Percentiles rank a stretch among this genome's conserved stretches.
Conservation (phyloP, 2,329 filamentous ascomycete species). For the Lanzia echinophila region DNA sequence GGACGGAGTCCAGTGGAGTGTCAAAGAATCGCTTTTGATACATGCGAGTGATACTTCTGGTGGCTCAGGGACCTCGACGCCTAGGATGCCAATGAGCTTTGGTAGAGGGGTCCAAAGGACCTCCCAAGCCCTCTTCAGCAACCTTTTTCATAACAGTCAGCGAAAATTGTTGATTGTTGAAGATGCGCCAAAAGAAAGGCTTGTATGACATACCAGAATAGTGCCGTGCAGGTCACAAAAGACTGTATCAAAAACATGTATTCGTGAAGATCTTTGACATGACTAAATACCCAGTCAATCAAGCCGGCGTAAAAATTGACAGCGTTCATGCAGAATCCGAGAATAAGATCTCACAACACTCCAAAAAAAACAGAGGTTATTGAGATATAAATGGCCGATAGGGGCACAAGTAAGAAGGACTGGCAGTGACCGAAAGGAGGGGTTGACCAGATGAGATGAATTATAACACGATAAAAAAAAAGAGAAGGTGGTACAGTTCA, state of each 20-base stretch:
- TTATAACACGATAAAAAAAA: not conserved
- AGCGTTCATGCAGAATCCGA: slow-evolving; percentile 30
- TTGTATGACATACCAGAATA: slow-evolving; percentile 24
- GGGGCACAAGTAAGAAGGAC: not conserved
- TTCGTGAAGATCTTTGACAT: slow-evolving; percentile 25
- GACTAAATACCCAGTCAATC: slow-evolving; percentile 28
- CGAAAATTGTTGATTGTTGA: not conserved
- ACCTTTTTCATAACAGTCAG: slow-evolving; percentile 44
- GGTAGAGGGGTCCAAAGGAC: slow-evolving; percentile 88
- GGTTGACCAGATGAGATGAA: not conserved
- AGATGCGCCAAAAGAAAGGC: not conserved
- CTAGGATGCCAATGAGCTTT: slow-evolving; percentile 82
- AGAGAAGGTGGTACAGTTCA: too few relatives aligned
- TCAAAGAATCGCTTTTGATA: slow-evolving; percentile 79
- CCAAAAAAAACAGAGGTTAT: slow-evolving; percentile 5
- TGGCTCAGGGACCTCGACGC: slow-evolving; percentile 85
- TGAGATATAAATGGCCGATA: not conserved
- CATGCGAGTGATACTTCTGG: slow-evolving; percentile 87
- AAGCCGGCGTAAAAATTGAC: slow-evolving; percentile 26
- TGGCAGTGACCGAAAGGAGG: too few relatives aligned
- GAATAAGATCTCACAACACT: slow-evolving; percentile 8
- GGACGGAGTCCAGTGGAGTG: slow-evolving; percentile 83
- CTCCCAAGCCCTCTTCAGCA: slow-evolving; percentile 78
- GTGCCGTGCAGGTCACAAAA: slow-evolving; percentile 28
- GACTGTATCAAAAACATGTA: slow-evolving; percentile 31